These are phyloP conservation scores for Discostella stelligera DNA, from an alignment of 352 stramenopile species.

Conservation along the genomic window DNA sequence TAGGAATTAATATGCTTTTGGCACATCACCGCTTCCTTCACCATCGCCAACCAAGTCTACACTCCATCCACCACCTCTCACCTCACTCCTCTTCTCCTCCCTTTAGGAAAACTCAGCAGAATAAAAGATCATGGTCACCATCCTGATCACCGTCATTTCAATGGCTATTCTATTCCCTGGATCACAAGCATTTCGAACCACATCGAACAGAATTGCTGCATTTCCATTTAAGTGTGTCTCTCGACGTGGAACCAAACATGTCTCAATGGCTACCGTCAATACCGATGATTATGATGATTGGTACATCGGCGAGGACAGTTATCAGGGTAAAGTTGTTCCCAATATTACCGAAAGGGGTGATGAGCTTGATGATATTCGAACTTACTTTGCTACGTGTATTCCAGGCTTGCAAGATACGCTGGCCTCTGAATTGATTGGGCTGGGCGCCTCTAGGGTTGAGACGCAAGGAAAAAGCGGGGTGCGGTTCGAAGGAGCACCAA, in stretches of 20 bases:
- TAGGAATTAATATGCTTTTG: neutral
- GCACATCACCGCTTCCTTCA: neutral
- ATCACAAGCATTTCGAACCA: neutral
- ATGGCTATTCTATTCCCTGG: neutral
- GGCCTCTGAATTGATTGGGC: constrained; percentile 54
- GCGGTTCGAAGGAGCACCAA: constrained; percentile 34
- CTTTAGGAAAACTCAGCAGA: no score
- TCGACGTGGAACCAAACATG: neutral
- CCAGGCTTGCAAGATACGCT: constrained; percentile 64
- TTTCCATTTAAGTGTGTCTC: neutral
- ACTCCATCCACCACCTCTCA: neutral
- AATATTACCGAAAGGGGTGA: neutral
- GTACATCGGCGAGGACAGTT: constrained; percentile 19
- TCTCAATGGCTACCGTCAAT: neutral
- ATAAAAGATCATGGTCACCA: neutral
- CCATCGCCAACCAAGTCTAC: no score
- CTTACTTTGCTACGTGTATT: constrained; percentile 77
- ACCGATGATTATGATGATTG: constrained; percentile 24
- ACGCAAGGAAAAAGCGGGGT: constrained; percentile 25
- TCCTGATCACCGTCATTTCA: neutral
- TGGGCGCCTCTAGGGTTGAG: constrained; percentile 49
- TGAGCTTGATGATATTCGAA: constrained; percentile 18
- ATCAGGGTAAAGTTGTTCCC: neutral
- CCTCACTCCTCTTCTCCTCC: no score
- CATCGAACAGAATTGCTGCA: neutral